Percentiles rank a stretch among this genome's conserved stretches.
phyloP scores from a whole-genome alignment of 2,329 filamentous ascomycete species.

The Sporothrix pseudoabietina region DNA sequence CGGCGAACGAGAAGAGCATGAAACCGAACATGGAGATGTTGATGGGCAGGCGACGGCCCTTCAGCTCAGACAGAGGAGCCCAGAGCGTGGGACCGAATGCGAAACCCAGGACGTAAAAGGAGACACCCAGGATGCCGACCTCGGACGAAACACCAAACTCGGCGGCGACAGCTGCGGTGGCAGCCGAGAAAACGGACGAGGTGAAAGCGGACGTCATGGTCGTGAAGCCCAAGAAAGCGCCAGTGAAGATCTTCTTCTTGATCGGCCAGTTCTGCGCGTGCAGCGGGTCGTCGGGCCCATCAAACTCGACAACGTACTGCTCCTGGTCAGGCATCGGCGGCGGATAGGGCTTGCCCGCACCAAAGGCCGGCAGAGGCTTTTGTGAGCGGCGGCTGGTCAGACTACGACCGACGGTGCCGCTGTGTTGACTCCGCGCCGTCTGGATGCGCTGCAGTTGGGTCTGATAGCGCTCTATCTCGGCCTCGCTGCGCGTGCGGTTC shows the following conservation, averaged over 20 bases:
- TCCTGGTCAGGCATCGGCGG: conserved; percentile 69
- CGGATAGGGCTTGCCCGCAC: conserved; percentile 73
- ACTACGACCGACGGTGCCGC: conserved; percentile 66
- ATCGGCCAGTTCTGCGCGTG: conserved; percentile 87
- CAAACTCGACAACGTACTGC: conserved; percentile 79
- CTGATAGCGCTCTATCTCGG: conserved; percentile 68
- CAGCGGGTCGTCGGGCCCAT: conserved; percentile 77
- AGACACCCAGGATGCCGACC: conserved; percentile 66
- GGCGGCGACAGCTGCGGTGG: conserved; percentile 58
- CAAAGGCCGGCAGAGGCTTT: conserved; percentile 68
- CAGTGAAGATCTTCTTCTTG: conserved; percentile 72
- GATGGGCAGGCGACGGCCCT: conserved; percentile 65
- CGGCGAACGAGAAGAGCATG: conserved; percentile 66
- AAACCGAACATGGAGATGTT: conserved; percentile 68
- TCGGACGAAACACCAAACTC: conserved; percentile 64
- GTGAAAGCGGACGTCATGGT: conserved; percentile 72
- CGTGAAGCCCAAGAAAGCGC: conserved; percentile 70
- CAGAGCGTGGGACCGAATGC: conserved; percentile 72
- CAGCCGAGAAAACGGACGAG: conserved; percentile 73
- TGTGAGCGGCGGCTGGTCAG: conserved; percentile 48
- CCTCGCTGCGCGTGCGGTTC: conserved; percentile 64
- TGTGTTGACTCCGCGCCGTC: conserved; percentile 71
- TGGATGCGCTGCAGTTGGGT: conserved; percentile 72
- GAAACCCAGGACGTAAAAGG: conserved; percentile 71
- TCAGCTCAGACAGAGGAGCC: conserved; percentile 72